A percentile compares a stretch with the other conserved stretches of the same genome.
Conservation (phyloP, 2,329 filamentous ascomycete species). For the Lizonia empirigonia region DNA sequence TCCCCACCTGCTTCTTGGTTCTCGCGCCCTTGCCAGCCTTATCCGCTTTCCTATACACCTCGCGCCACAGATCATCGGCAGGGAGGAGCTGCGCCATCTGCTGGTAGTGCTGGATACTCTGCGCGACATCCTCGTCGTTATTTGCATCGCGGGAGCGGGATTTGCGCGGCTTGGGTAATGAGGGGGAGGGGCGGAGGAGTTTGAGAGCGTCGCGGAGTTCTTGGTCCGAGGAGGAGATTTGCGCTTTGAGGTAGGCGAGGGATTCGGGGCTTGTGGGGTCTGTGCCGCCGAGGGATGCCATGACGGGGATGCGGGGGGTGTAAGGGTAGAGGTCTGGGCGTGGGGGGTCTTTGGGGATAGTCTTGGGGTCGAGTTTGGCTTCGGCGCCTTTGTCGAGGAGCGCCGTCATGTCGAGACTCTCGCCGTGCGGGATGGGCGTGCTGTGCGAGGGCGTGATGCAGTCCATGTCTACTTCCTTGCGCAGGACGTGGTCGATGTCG, state of each 20-base stretch:
- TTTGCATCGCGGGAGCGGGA: constrained; percentile 11
- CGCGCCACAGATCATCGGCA: constrained; percentile 33
- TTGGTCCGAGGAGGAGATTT: constrained; percentile 75
- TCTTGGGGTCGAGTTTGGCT: constrained; percentile 71
- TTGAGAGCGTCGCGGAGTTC: constrained; percentile 77
- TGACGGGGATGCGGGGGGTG: constrained; percentile 74
- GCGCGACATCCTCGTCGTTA: constrained; percentile 18
- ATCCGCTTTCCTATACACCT: constrained; percentile 15
- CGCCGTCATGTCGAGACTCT: constrained; percentile 81
- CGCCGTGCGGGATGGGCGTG: constrained; percentile 77
- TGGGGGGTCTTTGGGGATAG: constrained; percentile 64
- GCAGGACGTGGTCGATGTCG: constrained; percentile 92
- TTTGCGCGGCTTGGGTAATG: neutral
- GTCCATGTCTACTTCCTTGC: constrained; percentile 98
- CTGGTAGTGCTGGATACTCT: constrained; percentile 30
- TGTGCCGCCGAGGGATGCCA: constrained; percentile 67
- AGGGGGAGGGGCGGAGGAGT: constrained; percentile 43
- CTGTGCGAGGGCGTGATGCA: constrained; percentile 90
- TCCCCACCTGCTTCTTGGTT: neutral
- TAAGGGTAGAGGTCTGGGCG: constrained; percentile 69
- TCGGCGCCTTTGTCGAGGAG: constrained; percentile 73
- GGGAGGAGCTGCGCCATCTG: constrained; percentile 37
- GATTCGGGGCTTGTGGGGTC: constrained; percentile 45
- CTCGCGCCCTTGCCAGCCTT: neutral
- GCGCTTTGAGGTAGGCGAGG: constrained; percentile 76